Evolutionary conservation across 768 basidiomycete genomes (phyloP), one percentile per base, ranked within the genome.

Genomic region (Termitomyces titanicus): DNA sequence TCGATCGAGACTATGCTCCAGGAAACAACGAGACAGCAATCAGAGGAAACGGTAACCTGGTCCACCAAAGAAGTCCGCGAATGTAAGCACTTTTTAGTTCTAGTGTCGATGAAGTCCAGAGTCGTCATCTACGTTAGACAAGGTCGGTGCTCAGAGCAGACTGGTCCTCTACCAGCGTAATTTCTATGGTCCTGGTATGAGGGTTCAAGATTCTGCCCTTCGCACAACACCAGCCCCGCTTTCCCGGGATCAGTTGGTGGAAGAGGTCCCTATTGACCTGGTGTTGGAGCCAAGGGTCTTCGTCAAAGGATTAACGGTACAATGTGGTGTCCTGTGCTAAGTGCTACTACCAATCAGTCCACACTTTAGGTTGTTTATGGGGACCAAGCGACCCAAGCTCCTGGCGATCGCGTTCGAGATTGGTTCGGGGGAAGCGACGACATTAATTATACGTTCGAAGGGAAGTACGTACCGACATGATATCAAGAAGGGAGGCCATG

Each of bases 171-270:
- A 55, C 39, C 47, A 55, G 33, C 47, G 54, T 11, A 49, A 42
- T 29, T 49, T 49, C 15, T 29, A 55, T 18, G 47, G 47, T 20
- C 54, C 47, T 44, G 54, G 54, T 10, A 48, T 55, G 33, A 49
- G 33, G n/a, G 54, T 49, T 29, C 29, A 24, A 29, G 54, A 49
- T 3, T 17, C 47, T 3, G 25, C 53, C 5, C 45, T 46, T 22
- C 43, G 27, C n/a, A 18, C 53, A 20, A 54, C 53, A 13, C 33
- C 44, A 7, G 38, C 25, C 13, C 55, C 55, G 10, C 38, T 52
- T 34, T 3, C 35, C n/a, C 13, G 20, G 17, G 45, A 52, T 10
- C 44, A 56, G 8, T 20, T 47, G 17, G 22, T 42, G 51, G 22
- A 56, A 42, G 55, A 56, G 5, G 18, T 52, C 5, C 20, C 46